phyloP scores from a whole-genome alignment of 2,329 filamentous ascomycete genomes.

The Mollisiaceae sp. region DNA sequence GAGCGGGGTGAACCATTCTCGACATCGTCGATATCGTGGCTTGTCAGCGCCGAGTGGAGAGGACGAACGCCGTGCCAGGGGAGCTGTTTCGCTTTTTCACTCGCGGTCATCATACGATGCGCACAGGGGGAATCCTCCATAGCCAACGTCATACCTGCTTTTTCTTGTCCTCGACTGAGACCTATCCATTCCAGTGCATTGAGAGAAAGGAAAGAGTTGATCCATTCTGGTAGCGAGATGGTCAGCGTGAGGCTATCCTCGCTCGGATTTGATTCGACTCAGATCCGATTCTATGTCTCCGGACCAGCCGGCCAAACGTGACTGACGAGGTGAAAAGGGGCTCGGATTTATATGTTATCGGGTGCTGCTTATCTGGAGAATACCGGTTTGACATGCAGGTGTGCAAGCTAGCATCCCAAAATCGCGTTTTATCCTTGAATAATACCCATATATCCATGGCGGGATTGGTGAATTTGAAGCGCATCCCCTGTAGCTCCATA shows the following conservation, averaged over 20 bases:
- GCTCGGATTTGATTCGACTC: not conserved
- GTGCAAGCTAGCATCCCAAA: conserved; percentile 3
- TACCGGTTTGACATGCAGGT: conserved; percentile 21
- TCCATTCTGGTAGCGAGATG: not conserved
- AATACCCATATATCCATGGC: conserved; percentile 15
- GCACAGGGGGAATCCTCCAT: conserved; percentile 9
- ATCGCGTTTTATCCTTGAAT: conserved; percentile 18
- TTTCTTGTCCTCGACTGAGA: conserved; percentile 10
- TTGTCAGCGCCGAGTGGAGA: not conserved
- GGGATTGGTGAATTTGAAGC: conserved; percentile 8
- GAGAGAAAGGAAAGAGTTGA: not conserved
- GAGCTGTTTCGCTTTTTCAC: conserved; percentile 23
- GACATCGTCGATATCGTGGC: conserved; percentile 6
- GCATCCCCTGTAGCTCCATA: not conserved
- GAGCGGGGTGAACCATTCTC: not conserved
- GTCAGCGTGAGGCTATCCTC: not conserved
- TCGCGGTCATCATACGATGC: conserved; percentile 19
- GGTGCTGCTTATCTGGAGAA: conserved; percentile 23
- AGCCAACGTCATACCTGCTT: conserved; percentile 28
- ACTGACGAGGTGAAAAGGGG: conserved; percentile 23
- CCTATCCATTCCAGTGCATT: too few species aligned
- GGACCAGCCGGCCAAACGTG: not conserved
- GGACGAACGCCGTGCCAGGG: conserved; percentile 15
- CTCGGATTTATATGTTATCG: conserved; percentile 20
- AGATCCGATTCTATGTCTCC: not conserved